Evolutionary conservation across 305 asterid species (phyloP), one percentile per base, ranked within the genome.

Genomic region (Fraxinus velutina): DNA sequence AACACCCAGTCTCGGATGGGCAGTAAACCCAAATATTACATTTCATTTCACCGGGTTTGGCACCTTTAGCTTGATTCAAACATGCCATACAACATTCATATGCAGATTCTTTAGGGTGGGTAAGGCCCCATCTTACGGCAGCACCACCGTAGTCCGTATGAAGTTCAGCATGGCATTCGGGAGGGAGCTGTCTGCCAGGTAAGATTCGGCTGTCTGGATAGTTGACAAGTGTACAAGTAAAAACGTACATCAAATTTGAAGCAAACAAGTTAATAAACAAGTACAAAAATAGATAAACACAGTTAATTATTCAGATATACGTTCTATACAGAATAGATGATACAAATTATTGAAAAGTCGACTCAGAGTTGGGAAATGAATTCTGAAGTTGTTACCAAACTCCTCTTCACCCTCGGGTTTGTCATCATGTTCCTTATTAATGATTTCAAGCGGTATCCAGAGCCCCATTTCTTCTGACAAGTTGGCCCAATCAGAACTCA

Each of bases 81-180:
- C 99, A 96, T 15, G 97, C 90, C 97, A 90, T 92, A 52, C 98
- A 96, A 82, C 99, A 96, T 13, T 96, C 99, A 9, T 94, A 96
- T 17, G 99, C 97, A 3, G 97, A 88, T 82, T 91, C 97, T 88
- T 92, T 93, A 57, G 75, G 99, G 90, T 96, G 93, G 19, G 98
- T 92, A 76, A 93, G 97, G 66, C 98, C 99, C 99, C 98, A 96
- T 84, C 87, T 88, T 15, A 96, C 92, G 44, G 98, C 99, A 72
- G 64, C 89, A 73, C 99, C 99, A 81, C 78, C 97, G 77, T 96
- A 96, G 81, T 96, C 98, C 0, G 99, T 90, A 77, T 92, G 98
- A 73, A 89, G 92, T 88, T 94, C 97, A 0, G 88, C 87, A 68
- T 91, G 89, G 81, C 99, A 96, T 86, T 93, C 93, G 0, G 92